Percentiles rank a stretch among this genome's conserved stretches.
phyloP scores from a whole-genome alignment of 371 early-diverging fungal species.

The Mucor mucedo region DNA sequence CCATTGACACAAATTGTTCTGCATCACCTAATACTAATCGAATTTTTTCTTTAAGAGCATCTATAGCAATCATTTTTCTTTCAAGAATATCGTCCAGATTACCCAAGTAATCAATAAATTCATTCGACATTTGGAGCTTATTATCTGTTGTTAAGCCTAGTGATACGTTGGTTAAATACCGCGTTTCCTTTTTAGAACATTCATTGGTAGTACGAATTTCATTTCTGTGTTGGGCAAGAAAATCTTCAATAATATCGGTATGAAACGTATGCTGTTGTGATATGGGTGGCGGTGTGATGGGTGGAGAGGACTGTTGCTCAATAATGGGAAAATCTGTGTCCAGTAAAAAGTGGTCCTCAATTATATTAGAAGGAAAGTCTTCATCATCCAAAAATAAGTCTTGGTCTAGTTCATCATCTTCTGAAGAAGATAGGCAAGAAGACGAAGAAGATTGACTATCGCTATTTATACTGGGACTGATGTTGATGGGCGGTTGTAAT shows the following conservation, averaged over 20 bases:
- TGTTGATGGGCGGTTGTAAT: constrained; percentile 23
- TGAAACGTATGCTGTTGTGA: constrained; percentile 25
- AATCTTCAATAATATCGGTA: constrained; percentile 59
- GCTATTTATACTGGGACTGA: not conserved
- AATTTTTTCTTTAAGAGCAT: constrained; percentile 46
- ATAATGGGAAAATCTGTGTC: constrained; percentile 48
- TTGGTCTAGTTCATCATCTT: not conserved
- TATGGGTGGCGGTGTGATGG: constrained; percentile 2
- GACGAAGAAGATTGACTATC: not conserved
- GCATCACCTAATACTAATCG: constrained; percentile 17
- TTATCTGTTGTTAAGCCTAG: constrained; percentile 37
- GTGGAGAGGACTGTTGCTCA: constrained; percentile 20
- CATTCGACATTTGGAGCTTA: constrained; percentile 33
- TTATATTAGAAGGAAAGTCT: constrained; percentile 21
- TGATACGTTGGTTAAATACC: constrained; percentile 78
- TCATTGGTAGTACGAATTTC: constrained; percentile 82
- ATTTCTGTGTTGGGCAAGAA: constrained; percentile 76
- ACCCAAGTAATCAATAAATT: constrained; percentile 51
- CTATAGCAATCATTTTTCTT: constrained; percentile 52
- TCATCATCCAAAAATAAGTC: constrained; percentile 17
- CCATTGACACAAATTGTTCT: constrained; percentile 3
- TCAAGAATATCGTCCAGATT: constrained; percentile 60
- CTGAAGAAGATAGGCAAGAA: constrained; percentile 5
- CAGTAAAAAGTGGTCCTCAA: constrained; percentile 12
- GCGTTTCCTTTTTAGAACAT: constrained; percentile 78